phyloP scores from a whole-genome alignment of 2,329 filamentous ascomycete species.

The Clonostachys chloroleuca region DNA sequence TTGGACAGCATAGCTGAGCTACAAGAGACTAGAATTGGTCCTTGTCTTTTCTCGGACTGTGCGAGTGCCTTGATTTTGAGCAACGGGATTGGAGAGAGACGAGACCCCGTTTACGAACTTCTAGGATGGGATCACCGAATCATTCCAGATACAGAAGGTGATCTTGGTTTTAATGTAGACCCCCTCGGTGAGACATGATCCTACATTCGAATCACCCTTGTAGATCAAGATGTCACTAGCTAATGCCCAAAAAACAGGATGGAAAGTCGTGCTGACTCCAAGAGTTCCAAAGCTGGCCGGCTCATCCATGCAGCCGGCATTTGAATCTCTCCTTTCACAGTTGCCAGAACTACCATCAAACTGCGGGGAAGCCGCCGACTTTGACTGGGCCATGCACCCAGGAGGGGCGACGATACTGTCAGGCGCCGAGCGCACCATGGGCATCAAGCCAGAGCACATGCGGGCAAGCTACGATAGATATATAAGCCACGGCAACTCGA shows the following conservation, averaged over 20 bases:
- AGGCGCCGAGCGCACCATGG: conserved; percentile 54
- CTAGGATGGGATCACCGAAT: conserved; percentile 62
- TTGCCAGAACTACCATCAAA: conserved; percentile 36
- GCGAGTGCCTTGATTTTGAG: conserved; percentile 62
- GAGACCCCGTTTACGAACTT: conserved; percentile 50
- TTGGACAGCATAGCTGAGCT: conserved; percentile 55
- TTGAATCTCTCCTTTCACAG: conserved; percentile 46
- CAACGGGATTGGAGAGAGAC: conserved; percentile 51
- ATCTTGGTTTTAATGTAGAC: conserved; percentile 63
- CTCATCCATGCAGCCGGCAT: conserved; percentile 45
- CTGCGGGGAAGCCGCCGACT: conserved; percentile 46
- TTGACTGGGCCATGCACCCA: conserved; percentile 72
- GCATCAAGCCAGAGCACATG: conserved; percentile 58
- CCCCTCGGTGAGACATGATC: conserved; percentile 41
- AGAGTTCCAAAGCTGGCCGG: conserved; percentile 54
- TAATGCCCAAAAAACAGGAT: conserved; percentile 28
- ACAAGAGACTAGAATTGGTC: conserved; percentile 60
- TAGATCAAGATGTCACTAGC: background rate
- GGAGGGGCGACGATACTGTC: conserved; percentile 64
- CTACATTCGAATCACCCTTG: too few species aligned
- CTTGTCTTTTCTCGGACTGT: conserved; percentile 66
- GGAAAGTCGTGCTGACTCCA: conserved; percentile 63
- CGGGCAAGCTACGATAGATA: conserved; percentile 68
- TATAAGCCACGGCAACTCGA: conserved; percentile 63
- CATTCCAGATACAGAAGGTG: conserved; percentile 55